Evolutionary conservation across 2,329 filamentous ascomycete species (phyloP).

Genomic region (Chaetomiaceae sp.): DNA sequence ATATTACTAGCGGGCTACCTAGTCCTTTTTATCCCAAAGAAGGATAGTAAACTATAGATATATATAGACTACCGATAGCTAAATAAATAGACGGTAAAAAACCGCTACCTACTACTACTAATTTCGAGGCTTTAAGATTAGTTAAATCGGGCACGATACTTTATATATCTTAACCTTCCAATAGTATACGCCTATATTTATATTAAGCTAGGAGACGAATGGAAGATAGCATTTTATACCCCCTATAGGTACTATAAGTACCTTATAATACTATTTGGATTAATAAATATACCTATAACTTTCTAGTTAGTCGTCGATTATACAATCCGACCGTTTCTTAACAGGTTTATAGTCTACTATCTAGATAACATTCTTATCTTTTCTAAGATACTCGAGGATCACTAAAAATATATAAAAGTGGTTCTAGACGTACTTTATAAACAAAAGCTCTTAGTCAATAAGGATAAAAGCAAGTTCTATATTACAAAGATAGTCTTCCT

Average conservation of each 20-base stretch:
- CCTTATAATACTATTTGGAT: constrained; percentile 30
- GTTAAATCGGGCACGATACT: neutral
- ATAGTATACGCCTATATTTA: neutral
- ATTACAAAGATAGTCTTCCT: neutral
- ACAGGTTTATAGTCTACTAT: neutral
- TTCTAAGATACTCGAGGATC: neutral
- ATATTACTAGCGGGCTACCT: too few relatives aligned
- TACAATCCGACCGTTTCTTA: neutral
- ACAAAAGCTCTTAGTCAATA: neutral
- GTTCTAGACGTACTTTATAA: neutral
- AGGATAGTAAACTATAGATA: too few relatives aligned
- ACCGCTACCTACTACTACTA: neutral
- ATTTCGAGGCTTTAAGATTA: neutral
- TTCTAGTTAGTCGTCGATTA: constrained; percentile 16
- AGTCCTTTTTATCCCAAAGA: too few relatives aligned
- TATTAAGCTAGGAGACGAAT: neutral
- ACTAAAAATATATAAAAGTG: neutral
- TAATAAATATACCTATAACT: constrained; percentile 23
- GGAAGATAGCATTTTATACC: constrained; percentile 25
- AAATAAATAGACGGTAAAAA: neutral
- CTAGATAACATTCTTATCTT: neutral
- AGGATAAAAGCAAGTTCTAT: constrained; percentile 7
- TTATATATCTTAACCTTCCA: neutral
- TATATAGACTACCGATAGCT: neutral
- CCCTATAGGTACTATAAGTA: constrained; percentile 30